These are phyloP conservation scores for Dactylellina parvicollis DNA, from an alignment of 2,329 filamentous ascomycete genomes.

Conservation along the genomic window DNA sequence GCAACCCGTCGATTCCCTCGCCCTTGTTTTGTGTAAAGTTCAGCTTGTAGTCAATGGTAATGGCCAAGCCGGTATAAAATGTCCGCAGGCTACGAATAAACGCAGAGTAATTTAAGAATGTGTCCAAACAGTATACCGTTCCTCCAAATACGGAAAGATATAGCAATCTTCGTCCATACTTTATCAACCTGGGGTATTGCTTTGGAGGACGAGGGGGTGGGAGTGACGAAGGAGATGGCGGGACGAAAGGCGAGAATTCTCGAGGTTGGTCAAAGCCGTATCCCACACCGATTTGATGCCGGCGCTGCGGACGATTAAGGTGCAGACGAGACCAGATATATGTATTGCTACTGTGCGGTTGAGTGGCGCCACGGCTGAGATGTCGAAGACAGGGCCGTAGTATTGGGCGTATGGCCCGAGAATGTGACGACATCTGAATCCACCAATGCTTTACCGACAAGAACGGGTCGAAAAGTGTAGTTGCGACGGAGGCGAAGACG, in stretches of 20 bases:
- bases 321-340: conserved; percentile 16
- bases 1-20: conserved; percentile 68
- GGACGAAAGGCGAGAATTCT: conserved; percentile 72
- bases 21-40: conserved; percentile 79
- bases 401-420: conserved; percentile 39
- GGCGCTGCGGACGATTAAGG: conserved; percentile 30
- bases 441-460: conserved; percentile 13
- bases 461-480: conserved; percentile 9
- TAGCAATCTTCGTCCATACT: conserved; percentile 79
- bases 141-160: conserved; percentile 71
- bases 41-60: conserved; percentile 93
- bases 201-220: conserved; percentile 77
- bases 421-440: conserved; percentile 31
- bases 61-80: conserved; percentile 79
- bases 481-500: neutral
- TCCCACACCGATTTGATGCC: conserved; percentile 48
- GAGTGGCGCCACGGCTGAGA: conserved; percentile 3
- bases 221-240: conserved; percentile 80
- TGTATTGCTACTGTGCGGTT: conserved; percentile 8
- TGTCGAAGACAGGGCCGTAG: conserved; percentile 34
- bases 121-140: conserved; percentile 74
- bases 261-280: conserved; percentile 52
- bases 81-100: conserved; percentile 81
- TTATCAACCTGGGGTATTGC: conserved; percentile 72
- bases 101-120: conserved; percentile 79